Evolutionary conservation across 1,284 basidiomycete genomes (phyloP).

Genomic region (Phellinidium pouzarii): DNA sequence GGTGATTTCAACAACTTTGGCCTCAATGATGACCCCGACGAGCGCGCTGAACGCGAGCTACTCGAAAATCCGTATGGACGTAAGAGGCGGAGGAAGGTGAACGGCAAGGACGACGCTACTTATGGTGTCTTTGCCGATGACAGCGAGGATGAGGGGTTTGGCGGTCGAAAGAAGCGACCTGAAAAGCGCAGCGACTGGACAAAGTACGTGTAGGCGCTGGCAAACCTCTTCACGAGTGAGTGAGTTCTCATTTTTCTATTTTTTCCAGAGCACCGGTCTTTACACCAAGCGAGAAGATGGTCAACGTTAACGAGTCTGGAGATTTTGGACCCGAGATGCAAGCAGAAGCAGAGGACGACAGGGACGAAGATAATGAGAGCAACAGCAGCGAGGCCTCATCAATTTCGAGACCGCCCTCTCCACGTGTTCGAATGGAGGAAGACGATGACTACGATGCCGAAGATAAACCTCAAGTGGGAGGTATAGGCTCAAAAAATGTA

Average conservation of each 20-base stretch:
- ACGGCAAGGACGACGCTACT: conserved; percentile 69
- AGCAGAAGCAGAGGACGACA: conserved; percentile 27
- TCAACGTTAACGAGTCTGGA: conserved; percentile 38
- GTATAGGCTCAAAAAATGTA: conserved; percentile 38
- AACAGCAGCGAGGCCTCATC: conserved; percentile 25
- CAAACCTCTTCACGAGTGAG: neutral
- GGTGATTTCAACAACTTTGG: conserved; percentile 34
- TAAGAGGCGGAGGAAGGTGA: conserved; percentile 51
- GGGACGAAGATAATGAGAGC: conserved; percentile 31
- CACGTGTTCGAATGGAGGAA: conserved; percentile 40
- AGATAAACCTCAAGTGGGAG: conserved; percentile 37
- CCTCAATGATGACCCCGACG: conserved; percentile 58
- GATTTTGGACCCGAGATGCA: conserved; percentile 30
- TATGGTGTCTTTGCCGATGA: conserved; percentile 81
- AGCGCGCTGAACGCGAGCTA: conserved; percentile 68
- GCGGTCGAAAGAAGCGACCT: conserved; percentile 21
- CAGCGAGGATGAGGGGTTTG: conserved; percentile 53
- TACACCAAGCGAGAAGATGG: conserved; percentile 51
- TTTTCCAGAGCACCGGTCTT: conserved; percentile 59
- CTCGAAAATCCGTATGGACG: conserved; percentile 75
- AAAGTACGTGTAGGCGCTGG: conserved; percentile 36
- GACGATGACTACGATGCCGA: conserved; percentile 41
- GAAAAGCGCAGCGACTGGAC: conserved; percentile 55
- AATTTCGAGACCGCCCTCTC: conserved; percentile 44
- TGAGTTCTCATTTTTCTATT: conserved; percentile 15